phyloP scores from a whole-genome alignment of 108 stramenopile genomes.

The Conticribra weissflogii region DNA sequence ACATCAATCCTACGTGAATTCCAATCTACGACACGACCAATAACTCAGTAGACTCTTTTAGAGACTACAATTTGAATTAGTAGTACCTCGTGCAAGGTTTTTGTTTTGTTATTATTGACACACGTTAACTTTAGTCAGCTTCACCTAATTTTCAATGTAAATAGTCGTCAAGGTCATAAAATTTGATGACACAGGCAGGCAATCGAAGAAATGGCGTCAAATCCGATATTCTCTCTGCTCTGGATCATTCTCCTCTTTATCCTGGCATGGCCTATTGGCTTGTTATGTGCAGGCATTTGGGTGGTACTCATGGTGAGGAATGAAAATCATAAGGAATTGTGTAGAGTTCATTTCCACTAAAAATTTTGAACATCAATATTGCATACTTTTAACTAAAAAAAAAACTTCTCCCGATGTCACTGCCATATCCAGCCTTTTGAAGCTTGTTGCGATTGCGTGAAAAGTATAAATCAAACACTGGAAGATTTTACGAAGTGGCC shows the following conservation, averaged over 20 bases:
- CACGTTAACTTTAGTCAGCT: too few relatives aligned
- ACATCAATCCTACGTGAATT: too few relatives aligned
- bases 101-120: too few relatives aligned
- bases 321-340: neutral
- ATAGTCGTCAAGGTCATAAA: too few relatives aligned
- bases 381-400: neutral
- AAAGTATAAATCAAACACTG: slow-evolving; percentile 28
- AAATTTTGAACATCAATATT: neutral
- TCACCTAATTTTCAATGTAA: too few relatives aligned
- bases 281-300: slow-evolving; percentile 34
- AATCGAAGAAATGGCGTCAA: slow-evolving; percentile 62
- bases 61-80: too few relatives aligned
- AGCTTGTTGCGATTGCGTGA: slow-evolving; percentile 27
- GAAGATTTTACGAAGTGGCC: slow-evolving; percentile 41
- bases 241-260: slow-evolving; percentile 34
- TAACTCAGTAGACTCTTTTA: too few relatives aligned
- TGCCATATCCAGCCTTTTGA: slow-evolving; percentile 30
- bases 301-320: slow-evolving; percentile 27
- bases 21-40: too few relatives aligned
- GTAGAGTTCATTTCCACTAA: neutral
- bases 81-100: too few relatives aligned
- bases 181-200: too few relatives aligned
- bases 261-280: slow-evolving; percentile 40
- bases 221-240: slow-evolving; percentile 29
- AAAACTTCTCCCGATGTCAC: neutral